A percentile compares a stretch with the other conserved stretches of the same genome.
phyloP scores from a whole-genome alignment of 768 basidiomycete genomes.

The Agrocybe praecox region DNA sequence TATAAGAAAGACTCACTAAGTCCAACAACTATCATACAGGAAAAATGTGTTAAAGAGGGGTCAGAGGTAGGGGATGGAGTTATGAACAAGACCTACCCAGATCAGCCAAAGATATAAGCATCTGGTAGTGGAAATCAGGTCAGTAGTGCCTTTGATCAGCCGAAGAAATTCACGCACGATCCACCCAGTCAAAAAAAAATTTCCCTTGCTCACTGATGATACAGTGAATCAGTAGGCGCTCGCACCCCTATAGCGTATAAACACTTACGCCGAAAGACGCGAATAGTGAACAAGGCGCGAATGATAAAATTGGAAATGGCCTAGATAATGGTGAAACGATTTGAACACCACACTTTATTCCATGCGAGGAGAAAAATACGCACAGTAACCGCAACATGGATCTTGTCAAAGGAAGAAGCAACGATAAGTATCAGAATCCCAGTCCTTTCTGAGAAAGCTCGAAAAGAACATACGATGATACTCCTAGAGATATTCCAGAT shows the following conservation, averaged over 20 bases:
- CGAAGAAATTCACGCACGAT: slow-evolving; percentile 41
- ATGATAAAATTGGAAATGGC: slow-evolving; percentile 52
- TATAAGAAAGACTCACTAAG: slow-evolving; percentile 31
- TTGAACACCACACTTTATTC: not conserved
- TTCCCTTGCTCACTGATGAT: slow-evolving; percentile 45
- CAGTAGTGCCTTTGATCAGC: not conserved
- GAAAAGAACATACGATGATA: slow-evolving; percentile 41
- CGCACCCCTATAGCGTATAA: not conserved
- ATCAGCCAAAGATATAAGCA: slow-evolving; percentile 43
- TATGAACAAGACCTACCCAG: slow-evolving; percentile 36
- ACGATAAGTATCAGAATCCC: not conserved
- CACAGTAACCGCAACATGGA: slow-evolving; percentile 59
- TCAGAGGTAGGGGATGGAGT: not conserved
- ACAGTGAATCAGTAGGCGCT: not conserved
- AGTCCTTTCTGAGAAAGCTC: not conserved
- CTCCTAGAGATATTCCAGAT: slow-evolving; percentile 38
- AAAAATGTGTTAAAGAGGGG: not conserved
- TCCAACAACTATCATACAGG: slow-evolving; percentile 30
- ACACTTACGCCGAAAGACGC: slow-evolving; percentile 49
- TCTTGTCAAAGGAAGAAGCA: slow-evolving; percentile 26
- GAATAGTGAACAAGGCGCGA: slow-evolving; percentile 50
- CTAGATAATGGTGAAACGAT: slow-evolving; percentile 27
- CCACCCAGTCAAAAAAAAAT: slow-evolving; percentile 39
- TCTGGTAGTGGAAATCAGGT: slow-evolving; percentile 18
- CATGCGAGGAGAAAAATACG: slow-evolving; percentile 18